These are phyloP conservation scores for Sphaerostilbella broomeana DNA, from an alignment of 2,329 filamentous ascomycete species.

Conservation along the genomic window DNA sequence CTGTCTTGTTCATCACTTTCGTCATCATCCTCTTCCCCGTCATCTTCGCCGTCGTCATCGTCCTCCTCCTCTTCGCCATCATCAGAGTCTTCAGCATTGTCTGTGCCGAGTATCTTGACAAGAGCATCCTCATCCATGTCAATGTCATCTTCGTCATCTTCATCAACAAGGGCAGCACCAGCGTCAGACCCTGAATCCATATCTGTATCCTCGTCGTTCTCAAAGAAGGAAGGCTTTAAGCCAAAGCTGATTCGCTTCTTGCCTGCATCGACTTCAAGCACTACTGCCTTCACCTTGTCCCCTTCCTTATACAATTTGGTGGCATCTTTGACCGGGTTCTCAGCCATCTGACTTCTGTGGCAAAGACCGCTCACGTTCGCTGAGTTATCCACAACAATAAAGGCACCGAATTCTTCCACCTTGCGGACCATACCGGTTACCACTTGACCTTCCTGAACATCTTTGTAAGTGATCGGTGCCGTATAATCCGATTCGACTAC, in stretches of 20 bases:
- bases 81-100: constrained; percentile 38
- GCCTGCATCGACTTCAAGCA: constrained; percentile 68
- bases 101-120: constrained; percentile 40
- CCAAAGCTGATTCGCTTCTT: constrained; percentile 82
- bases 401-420: constrained; percentile 91
- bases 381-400: constrained; percentile 83
- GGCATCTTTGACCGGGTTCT: constrained; percentile 75
- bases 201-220: constrained; percentile 51
- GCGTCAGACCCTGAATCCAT: constrained; percentile 42
- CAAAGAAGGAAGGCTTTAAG: constrained; percentile 87
- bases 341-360: constrained; percentile 87
- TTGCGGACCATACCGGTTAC: constrained; percentile 88
- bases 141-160: constrained; percentile 43
- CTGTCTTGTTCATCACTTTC: constrained; percentile 28
- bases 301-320: constrained; percentile 83
- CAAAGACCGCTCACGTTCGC: constrained; percentile 87
- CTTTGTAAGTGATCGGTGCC: constrained; percentile 64
- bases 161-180: constrained; percentile 40
- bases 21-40: constrained; percentile 40
- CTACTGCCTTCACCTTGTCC: constrained; percentile 86
- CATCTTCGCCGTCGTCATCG: constrained; percentile 19
- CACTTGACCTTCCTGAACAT: constrained; percentile 71
- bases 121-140: constrained; percentile 40
- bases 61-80: constrained; percentile 32
- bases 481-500: constrained; percentile 73